phyloP scores from a whole-genome alignment of 1,284 basidiomycete genomes.

The Neolentinus lepideus region DNA sequence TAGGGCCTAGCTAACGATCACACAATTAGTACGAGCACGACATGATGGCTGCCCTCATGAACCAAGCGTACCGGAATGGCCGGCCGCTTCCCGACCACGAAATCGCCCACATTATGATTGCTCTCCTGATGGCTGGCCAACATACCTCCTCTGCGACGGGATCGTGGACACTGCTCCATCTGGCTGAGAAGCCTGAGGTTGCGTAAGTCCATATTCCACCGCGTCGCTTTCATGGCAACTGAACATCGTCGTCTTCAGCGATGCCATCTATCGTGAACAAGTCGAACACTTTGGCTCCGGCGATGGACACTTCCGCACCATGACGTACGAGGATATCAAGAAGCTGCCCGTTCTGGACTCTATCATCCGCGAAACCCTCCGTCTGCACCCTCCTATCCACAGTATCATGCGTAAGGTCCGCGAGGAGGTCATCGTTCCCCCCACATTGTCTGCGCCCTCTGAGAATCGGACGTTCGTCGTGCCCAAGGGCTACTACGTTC shows the following conservation, averaged over 20 bases:
- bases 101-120: conserved; percentile 96
- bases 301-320: conserved; percentile 73
- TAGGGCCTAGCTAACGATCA: neutral
- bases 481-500: conserved; percentile 87
- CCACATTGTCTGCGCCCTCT: conserved; percentile 73
- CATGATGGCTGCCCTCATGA: conserved; percentile 88
- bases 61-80: conserved; percentile 86
- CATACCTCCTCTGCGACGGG: conserved; percentile 93
- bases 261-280: conserved; percentile 86
- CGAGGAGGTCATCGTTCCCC: conserved; percentile 78
- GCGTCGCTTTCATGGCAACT: neutral
- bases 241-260: conserved; percentile 32
- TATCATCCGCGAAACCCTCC: conserved; percentile 89
- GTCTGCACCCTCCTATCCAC: conserved; percentile 91
- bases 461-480: conserved; percentile 76
- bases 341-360: conserved; percentile 82
- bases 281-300: conserved; percentile 74
- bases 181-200: conserved; percentile 76
- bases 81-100: conserved; percentile 78
- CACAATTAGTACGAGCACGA: conserved; percentile 65
- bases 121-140: conserved; percentile 95
- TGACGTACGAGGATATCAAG: conserved; percentile 87
- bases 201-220: conserved; percentile 44
- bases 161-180: conserved; percentile 88
- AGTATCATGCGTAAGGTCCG: conserved; percentile 88